phyloP scores from a whole-genome alignment of 129 eudicot genomes.

The Pulicaria dysenterica region DNA sequence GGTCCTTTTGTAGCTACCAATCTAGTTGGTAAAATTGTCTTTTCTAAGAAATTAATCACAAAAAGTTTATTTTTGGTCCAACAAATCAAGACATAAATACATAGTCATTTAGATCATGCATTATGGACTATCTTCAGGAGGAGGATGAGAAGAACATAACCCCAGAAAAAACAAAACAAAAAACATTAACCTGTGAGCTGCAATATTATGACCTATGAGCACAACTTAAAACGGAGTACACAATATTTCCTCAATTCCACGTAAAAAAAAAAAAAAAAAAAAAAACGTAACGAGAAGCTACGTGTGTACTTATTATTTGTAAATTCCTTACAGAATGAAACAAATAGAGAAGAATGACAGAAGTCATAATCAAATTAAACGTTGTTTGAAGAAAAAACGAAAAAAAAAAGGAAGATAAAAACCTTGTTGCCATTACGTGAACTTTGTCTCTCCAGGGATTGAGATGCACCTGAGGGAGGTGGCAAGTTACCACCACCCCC shows the following conservation, averaged over 20 bases:
- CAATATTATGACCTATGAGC: not conserved
- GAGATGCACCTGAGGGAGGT: constrained; percentile 36
- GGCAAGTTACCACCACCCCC: constrained; percentile 40
- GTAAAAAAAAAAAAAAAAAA: no score
- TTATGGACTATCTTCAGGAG: constrained; percentile 8
- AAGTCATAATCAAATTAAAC: not conserved
- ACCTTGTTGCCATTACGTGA: constrained; percentile 56
- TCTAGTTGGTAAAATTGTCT: not conserved
- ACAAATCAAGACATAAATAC: not conserved
- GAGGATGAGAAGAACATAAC: not conserved
- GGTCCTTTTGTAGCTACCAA: not conserved
- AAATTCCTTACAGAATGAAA: constrained; percentile 5
- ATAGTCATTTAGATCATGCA: not conserved
- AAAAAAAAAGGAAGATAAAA: not conserved
- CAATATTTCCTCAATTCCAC: not conserved
- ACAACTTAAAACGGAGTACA: not conserved
- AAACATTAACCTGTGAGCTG: constrained; percentile 8
- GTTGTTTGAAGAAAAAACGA: not conserved
- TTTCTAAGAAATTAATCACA: not conserved
- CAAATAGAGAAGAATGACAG: not conserved
- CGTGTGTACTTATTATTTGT: not conserved
- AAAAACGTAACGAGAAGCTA: not conserved
- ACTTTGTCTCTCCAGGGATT: constrained; percentile 36
- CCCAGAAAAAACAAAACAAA: not conserved
- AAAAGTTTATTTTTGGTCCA: constrained; percentile 3